Conservation (phyloP, 73 alveolate genomes). For the Paramecium caudatum region DNA sequence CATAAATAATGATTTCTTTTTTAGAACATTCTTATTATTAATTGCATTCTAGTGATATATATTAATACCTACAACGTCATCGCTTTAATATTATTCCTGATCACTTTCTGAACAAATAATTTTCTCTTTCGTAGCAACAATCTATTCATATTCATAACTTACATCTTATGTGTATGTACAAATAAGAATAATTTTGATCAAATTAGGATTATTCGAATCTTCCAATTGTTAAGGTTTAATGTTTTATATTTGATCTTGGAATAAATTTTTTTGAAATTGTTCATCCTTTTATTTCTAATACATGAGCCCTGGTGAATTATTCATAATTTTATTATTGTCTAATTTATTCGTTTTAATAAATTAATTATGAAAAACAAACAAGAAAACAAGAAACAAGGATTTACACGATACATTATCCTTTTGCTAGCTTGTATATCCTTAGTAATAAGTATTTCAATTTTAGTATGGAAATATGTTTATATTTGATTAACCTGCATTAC, state of each 20-base stretch:
- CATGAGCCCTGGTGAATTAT: no score
- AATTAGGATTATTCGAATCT: not conserved
- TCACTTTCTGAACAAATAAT: conserved; percentile 15
- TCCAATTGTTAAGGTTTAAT: not conserved
- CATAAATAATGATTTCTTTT: not conserved
- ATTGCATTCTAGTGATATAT: not conserved
- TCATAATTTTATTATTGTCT: no score
- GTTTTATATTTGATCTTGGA: conserved; percentile 44
- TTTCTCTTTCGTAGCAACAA: conserved; percentile 42
- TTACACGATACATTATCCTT: not conserved
- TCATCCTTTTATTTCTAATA: conserved; percentile 14
- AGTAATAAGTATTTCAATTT: not conserved
- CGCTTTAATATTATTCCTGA: not conserved
- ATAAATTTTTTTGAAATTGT: conserved; percentile 31
- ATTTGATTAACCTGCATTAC: conserved; percentile 74
- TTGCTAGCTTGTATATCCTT: not conserved
- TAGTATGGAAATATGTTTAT: conserved; percentile 69
- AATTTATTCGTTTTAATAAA: conserved; percentile 36
- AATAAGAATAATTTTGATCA: not conserved
- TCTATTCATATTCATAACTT: not conserved
- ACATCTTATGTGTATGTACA: conserved; percentile 19
- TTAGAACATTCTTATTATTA: conserved; percentile 29
- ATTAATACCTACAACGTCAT: conserved; percentile 22
- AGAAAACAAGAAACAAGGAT: not conserved
- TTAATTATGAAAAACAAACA: not conserved